Conservation (phyloP, 2,329 filamentous ascomycete species). For the Madurella mycetomatis region DNA sequence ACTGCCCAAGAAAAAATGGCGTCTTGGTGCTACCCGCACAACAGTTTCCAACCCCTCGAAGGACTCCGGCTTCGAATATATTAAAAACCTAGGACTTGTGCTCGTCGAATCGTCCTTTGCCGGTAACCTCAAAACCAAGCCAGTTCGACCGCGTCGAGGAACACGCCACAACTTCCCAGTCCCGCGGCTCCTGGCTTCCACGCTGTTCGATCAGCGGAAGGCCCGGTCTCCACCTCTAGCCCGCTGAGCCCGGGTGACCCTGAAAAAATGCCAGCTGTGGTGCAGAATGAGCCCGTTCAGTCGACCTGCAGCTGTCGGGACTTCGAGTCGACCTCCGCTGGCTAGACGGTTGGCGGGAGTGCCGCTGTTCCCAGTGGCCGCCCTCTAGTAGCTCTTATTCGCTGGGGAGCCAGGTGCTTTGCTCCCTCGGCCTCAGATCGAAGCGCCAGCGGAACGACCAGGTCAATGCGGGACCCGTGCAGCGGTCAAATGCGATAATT, state of each 20-base stretch:
- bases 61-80: constrained; percentile 1
- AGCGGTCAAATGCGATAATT: not conserved
- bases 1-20: constrained; percentile 6
- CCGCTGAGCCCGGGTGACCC: constrained; percentile 10
- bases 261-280: constrained; percentile 9
- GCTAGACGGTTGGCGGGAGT: not conserved
- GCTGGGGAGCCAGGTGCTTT: constrained; percentile 1
- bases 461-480: not conserved
- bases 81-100: constrained; percentile 8
- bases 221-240: constrained; percentile 16
- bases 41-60: not conserved
- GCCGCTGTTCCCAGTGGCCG: constrained; percentile 1
- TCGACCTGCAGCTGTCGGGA: constrained; percentile 21
- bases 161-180: not conserved
- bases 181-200: not conserved
- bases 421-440: not conserved
- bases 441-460: not conserved
- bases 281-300: constrained; percentile 17
- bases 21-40: constrained; percentile 1
- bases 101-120: constrained; percentile 7
- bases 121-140: not conserved
- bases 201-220: constrained; percentile 13
- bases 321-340: constrained; percentile 10
- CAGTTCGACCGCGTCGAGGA: not conserved
- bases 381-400: constrained; percentile 9